A percentile compares a stretch with the other conserved stretches of the same genome.
phyloP scores from a whole-genome alignment of 2,329 filamentous ascomycete genomes.

The Exophiala spinifera region DNA sequence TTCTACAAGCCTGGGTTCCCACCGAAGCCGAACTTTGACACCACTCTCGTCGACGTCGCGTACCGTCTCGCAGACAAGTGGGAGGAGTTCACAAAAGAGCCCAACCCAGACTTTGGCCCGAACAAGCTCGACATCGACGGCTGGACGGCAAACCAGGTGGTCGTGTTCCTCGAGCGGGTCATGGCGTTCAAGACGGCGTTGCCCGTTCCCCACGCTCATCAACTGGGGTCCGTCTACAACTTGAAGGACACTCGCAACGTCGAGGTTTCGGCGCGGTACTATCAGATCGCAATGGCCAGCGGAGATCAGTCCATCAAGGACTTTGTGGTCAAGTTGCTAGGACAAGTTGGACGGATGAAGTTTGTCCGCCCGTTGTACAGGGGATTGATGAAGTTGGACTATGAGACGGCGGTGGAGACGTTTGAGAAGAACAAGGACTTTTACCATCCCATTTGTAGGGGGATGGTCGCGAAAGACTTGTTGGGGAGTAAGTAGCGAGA shows the following conservation, averaged over 20 bases:
- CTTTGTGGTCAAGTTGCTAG: slow-evolving; percentile 70
- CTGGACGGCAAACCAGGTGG: slow-evolving; percentile 81
- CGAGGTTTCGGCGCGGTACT: slow-evolving; percentile 79
- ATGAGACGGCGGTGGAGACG: slow-evolving; percentile 70
- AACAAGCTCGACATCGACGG: slow-evolving; percentile 63
- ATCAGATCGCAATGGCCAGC: slow-evolving; percentile 72
- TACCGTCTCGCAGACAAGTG: slow-evolving; percentile 80
- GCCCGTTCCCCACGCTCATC: slow-evolving; percentile 61
- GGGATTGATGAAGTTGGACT: slow-evolving; percentile 70
- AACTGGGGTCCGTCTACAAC: slow-evolving; percentile 72
- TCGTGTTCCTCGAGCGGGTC: slow-evolving; percentile 83
- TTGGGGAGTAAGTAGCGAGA: slow-evolving; percentile 38
- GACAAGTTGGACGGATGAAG: slow-evolving; percentile 90
- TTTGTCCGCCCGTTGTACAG: slow-evolving; percentile 81
- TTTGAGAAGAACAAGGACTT: slow-evolving; percentile 87
- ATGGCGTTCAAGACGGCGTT: slow-evolving; percentile 66
- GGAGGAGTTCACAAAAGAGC: slow-evolving; percentile 52
- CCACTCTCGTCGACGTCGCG: slow-evolving; percentile 78
- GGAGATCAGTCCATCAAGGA: slow-evolving; percentile 66
- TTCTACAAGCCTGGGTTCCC: slow-evolving; percentile 88
- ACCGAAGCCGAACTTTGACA: slow-evolving; percentile 87
- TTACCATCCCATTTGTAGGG: slow-evolving; percentile 89
- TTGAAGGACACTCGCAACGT: slow-evolving; percentile 76
- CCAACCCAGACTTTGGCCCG: slow-evolving; percentile 54
- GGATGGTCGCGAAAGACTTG: slow-evolving; percentile 83